Base-by-base conservation (phyloP, 495 filamentous ascomycete genomes). In the Beverwykella pulmonaria region DNA sequence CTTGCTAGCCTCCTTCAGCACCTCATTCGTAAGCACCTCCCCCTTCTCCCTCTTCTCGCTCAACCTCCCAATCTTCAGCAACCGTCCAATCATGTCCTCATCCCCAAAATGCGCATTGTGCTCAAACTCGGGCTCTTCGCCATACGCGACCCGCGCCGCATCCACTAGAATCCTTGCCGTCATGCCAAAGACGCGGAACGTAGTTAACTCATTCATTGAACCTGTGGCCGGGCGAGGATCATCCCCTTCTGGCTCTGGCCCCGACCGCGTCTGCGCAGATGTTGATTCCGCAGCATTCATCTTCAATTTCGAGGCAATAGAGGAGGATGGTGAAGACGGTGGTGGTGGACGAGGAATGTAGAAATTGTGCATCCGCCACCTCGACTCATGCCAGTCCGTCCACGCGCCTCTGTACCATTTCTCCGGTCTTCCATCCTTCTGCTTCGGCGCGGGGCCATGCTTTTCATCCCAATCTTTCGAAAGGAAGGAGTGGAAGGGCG, bases 161-260 rank as follows among this genome's bases (percentile, higher is more conserved):
- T 97, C 93, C 2, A 96, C 89, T 41, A 96, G 70, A 29, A 96
- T 93, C 41, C 91, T 79, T 8, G 91, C 92, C 50, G 93, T 97
- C 90, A 96, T 93, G 20, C 92, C 92, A 81, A 90, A 96, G 7
- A 97, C 91, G 22, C 89, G 84, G 74, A 92, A 93, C 19, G 87
- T 80, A 50, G 79, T 80, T 9, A 83, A 64, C 19, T 79, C 74
- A 0, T 75, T 71, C 1, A 74, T 46, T 22, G 80, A 76, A 22
- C 10, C 19, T 36, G 58, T 25, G 26, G 48, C 29, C 17, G 67
- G 36, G 12, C 34, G 34, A 9, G 46, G 56, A 34, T 65, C 49
- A 30, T 63, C 44, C 58, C 52, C 65, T 32, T 54, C 44, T 12
- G 59, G 48, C n/a, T 30, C 30, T n/a, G 6, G 1, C 8, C 29